Evolutionary conservation across 2,329 filamentous ascomycete species (phyloP).

Genomic region (Penicillium sp.): DNA sequence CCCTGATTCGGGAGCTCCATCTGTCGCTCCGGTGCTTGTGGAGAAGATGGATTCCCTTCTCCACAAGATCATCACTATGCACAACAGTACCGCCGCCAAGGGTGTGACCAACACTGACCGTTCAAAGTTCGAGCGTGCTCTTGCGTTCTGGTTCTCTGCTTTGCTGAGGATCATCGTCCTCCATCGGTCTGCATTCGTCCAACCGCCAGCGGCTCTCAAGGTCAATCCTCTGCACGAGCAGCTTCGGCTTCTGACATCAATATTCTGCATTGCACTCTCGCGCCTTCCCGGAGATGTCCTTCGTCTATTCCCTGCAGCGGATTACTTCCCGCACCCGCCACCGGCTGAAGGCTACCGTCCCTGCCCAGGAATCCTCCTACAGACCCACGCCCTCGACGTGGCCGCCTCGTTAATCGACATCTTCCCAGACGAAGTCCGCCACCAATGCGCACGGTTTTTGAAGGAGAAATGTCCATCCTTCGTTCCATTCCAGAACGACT

Average conservation of each 20-base stretch:
- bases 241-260: constrained; percentile 31
- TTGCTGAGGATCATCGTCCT: constrained; percentile 35
- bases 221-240: constrained; percentile 28
- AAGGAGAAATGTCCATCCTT: constrained; percentile 37
- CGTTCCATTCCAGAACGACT: constrained; percentile 32
- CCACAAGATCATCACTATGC: constrained; percentile 29
- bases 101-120: constrained; percentile 13
- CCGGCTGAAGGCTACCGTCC: constrained; percentile 19
- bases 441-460: constrained; percentile 36
- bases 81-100: constrained; percentile 18
- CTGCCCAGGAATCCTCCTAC: constrained; percentile 29
- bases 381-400: constrained; percentile 39
- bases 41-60: constrained; percentile 36
- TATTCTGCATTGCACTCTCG: constrained; percentile 36
- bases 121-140: constrained; percentile 23
- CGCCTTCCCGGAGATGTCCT: constrained; percentile 28
- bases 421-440: constrained; percentile 38
- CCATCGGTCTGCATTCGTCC: constrained; percentile 32
- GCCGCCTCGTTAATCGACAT: constrained; percentile 39
- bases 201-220: constrained; percentile 18
- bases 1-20: constrained; percentile 26
- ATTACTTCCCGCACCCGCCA: constrained; percentile 25
- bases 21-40: constrained; percentile 29
- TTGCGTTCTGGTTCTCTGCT: constrained; percentile 37
- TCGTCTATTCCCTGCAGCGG: constrained; percentile 24